These are phyloP conservation scores for Verticillium tricorpus DNA, from an alignment of 2,329 filamentous ascomycete genomes.

Conservation along the genomic window DNA sequence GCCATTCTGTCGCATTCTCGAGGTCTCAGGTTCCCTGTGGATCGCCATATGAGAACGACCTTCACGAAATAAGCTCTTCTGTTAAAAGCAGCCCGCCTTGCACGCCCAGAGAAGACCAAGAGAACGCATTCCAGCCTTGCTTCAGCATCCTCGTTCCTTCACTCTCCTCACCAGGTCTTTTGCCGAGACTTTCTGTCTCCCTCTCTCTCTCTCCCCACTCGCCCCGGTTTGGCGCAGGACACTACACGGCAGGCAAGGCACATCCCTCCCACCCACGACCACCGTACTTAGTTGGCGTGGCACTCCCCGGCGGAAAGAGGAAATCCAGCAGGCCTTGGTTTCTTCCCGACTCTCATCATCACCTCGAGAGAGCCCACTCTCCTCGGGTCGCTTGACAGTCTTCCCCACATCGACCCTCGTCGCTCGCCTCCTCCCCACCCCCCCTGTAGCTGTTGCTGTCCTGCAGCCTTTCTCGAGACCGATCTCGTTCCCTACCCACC, in stretches of 20 bases:
- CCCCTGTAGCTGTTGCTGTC: background rate
- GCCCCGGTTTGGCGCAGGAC: constrained; percentile 3
- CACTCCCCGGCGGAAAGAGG: background rate
- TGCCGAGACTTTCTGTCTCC: background rate
- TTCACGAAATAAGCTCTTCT: background rate
- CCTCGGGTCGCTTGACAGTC: background rate
- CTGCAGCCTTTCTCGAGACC: background rate
- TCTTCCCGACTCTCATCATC: background rate
- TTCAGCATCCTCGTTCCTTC: background rate
- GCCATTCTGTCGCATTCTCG: constrained; percentile 1
- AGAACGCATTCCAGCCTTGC: background rate
- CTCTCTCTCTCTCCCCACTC: background rate
- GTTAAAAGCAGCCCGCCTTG: background rate
- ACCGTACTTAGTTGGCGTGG: background rate
- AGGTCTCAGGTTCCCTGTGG: constrained; percentile 3
- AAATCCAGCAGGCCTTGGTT: constrained; percentile 5
- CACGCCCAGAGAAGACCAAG: constrained; percentile 1
- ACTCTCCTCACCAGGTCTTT: background rate
- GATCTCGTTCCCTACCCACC: background rate
- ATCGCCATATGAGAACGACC: background rate
- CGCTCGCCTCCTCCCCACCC: background rate
- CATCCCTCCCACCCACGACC: background rate
- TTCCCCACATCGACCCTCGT: background rate
- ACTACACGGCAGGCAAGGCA: background rate
- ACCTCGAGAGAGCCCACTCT: background rate